A percentile compares a stretch with the other conserved stretches of the same genome.
phyloP scores from a whole-genome alignment of 2,329 filamentous ascomycete species.

The Reticulascus tulasneorum region DNA sequence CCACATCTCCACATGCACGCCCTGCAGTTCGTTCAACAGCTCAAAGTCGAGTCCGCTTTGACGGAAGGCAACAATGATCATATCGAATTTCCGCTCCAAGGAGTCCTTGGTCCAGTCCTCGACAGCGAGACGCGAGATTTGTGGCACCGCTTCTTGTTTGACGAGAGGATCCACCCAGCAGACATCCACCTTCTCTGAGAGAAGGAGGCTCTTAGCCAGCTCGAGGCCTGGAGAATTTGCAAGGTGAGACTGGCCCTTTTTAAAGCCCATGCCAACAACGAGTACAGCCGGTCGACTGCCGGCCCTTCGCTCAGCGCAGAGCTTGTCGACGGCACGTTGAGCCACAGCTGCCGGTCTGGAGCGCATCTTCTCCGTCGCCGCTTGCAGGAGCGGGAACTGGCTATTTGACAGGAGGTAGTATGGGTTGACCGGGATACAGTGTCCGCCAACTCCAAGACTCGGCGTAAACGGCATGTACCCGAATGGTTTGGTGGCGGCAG shows the following conservation, averaged over 20 bases:
- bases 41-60: constrained; percentile 38
- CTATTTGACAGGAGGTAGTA: constrained; percentile 47
- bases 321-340: constrained; percentile 26
- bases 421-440: constrained; percentile 54
- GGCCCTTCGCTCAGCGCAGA: constrained; percentile 19
- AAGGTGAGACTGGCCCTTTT: constrained; percentile 42
- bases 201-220: constrained; percentile 31
- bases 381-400: constrained; percentile 40
- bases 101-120: constrained; percentile 31
- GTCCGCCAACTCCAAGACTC: constrained; percentile 48
- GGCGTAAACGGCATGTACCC: constrained; percentile 47
- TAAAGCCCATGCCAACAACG: constrained; percentile 47
- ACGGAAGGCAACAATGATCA: constrained; percentile 39
- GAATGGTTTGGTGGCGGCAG: constrained; percentile 49
- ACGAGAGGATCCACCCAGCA: constrained; percentile 41
- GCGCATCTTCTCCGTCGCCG: constrained; percentile 40
- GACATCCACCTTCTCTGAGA: constrained; percentile 35
- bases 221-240: constrained; percentile 44
- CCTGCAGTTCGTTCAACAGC: constrained; percentile 28
- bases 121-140: constrained; percentile 32
- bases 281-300: constrained; percentile 30
- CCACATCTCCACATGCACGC: constrained; percentile 35
- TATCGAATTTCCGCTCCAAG: constrained; percentile 34
- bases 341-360: constrained; percentile 36
- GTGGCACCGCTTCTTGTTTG: constrained; percentile 34